A percentile compares a stretch with the other conserved stretches of the same genome.
These are phyloP conservation scores for Dioscorea zingiberensis DNA, from an alignment of 106 monocot species.

Conservation along the genomic window DNA sequence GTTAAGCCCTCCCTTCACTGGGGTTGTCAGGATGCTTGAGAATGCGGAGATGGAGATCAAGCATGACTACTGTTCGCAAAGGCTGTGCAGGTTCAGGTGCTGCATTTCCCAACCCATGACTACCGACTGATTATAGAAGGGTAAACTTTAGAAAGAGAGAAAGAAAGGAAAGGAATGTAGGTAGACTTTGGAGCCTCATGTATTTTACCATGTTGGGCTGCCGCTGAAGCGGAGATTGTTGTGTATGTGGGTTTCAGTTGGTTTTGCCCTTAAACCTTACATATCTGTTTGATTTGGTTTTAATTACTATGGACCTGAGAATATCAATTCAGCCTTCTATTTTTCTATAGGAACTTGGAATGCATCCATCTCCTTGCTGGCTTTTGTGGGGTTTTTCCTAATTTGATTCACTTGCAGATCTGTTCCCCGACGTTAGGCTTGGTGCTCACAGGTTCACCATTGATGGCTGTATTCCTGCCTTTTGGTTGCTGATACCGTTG, in stretches of 20 bases:
- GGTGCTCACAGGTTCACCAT: too few relatives aligned
- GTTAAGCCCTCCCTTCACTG: conserved; percentile 45
- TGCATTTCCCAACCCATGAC: conserved; percentile 63
- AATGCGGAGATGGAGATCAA: conserved; percentile 51
- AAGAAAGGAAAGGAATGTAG: conserved; percentile 1
- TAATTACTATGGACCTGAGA: background rate
- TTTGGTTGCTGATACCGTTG: too few relatives aligned
- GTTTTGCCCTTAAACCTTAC: background rate
- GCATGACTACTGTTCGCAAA: conserved; percentile 42
- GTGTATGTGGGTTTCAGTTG: background rate
- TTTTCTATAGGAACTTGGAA: background rate
- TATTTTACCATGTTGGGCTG: background rate
- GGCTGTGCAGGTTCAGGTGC: conserved; percentile 61
- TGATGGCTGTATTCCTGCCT: too few relatives aligned
- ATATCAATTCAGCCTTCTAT: background rate
- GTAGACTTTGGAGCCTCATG: background rate
- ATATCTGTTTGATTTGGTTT: background rate
- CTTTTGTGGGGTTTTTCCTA: background rate
- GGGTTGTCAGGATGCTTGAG: conserved; percentile 63
- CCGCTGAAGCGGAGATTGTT: background rate
- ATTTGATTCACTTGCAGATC: too few relatives aligned
- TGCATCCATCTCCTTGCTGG: background rate
- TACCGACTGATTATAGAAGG: conserved; percentile 24
- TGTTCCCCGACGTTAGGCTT: too few relatives aligned
- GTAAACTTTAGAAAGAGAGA: background rate